Conservation (phyloP, 805 yeast genomes). For the Dipodascopsis uninucleata region DNA sequence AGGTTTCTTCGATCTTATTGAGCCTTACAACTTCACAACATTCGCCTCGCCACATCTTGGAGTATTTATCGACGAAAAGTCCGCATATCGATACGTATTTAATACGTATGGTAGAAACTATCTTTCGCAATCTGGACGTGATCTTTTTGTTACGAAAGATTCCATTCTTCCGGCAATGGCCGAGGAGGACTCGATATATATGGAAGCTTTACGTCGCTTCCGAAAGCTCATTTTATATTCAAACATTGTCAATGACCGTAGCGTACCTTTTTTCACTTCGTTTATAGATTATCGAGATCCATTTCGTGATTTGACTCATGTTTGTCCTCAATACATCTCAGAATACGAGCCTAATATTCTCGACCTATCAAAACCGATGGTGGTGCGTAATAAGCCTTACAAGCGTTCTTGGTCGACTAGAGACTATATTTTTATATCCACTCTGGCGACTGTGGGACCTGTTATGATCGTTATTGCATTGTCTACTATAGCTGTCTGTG, state of each 20-base stretch:
- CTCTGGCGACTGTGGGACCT: conserved; percentile 22
- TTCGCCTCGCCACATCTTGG: conserved; percentile 82
- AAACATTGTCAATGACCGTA: conserved; percentile 74
- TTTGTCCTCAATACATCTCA: conserved; percentile 9
- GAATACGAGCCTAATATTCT: conserved; percentile 9
- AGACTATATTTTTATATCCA: conserved; percentile 7
- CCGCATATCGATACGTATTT: conserved; percentile 38
- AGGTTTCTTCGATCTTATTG: conserved; percentile 52
- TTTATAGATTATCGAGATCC: conserved; percentile 73
- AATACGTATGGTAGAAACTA: conserved; percentile 53
- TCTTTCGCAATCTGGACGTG: conserved; percentile 67
- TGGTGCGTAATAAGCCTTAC: conserved; percentile 1
- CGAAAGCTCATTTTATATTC: conserved; percentile 60
- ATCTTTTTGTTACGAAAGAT: conserved; percentile 56
- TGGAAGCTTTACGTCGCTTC: conserved; percentile 55
- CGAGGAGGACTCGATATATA: conserved; percentile 47
- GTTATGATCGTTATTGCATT: conserved; percentile 12
- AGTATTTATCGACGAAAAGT: conserved; percentile 46
- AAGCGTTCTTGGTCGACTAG: conserved; percentile 6
- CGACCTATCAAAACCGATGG: conserved; percentile 13
- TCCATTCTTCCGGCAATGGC: conserved; percentile 53
- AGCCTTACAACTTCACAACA: conserved; percentile 58
- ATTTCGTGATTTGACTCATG: conserved; percentile 45
- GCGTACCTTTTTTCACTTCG: conserved; percentile 84
- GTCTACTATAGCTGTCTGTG: conserved; percentile 10